Conservation (phyloP, 148 eudicot genomes). For the Oxyria digyna region DNA sequence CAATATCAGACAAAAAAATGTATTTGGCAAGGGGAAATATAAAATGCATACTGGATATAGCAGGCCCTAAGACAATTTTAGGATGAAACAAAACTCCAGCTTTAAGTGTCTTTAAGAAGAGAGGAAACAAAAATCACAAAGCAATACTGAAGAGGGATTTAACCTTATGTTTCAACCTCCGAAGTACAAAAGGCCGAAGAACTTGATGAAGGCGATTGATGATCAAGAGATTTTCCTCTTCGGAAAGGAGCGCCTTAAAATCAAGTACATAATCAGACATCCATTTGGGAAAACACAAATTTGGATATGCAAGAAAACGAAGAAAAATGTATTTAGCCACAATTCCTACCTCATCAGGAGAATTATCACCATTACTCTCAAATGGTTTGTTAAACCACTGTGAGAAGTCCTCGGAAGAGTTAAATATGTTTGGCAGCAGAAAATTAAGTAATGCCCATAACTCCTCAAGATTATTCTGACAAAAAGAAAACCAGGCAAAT, state of each 20-base stretch:
- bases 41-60: background rate
- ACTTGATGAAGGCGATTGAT: conserved; percentile 99
- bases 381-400: conserved; percentile 99
- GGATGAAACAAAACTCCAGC: background rate
- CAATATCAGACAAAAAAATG: background rate
- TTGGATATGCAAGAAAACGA: conserved; percentile 2
- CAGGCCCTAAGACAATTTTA: background rate
- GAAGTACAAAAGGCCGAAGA: conserved; percentile 95
- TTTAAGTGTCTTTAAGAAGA: background rate
- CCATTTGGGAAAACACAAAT: background rate
- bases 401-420: conserved; percentile 93
- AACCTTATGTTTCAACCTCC: conserved; percentile 98
- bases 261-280: conserved; percentile 2
- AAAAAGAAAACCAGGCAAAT: background rate
- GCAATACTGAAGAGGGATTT: background rate
- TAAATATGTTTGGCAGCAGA: conserved; percentile 87
- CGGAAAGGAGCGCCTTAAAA: conserved; percentile 72
- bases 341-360: conserved; percentile 62
- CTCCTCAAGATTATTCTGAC: conserved; percentile 96
- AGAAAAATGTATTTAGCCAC: background rate
- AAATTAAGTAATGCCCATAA: conserved; percentile 98
- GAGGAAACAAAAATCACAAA: background rate
- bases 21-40: background rate
- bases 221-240: conserved; percentile 95
- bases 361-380: conserved; percentile 82